Evolutionary conservation across 2,329 filamentous ascomycete genomes (phyloP).

Genomic region (Aspergillus brasiliensis): DNA sequence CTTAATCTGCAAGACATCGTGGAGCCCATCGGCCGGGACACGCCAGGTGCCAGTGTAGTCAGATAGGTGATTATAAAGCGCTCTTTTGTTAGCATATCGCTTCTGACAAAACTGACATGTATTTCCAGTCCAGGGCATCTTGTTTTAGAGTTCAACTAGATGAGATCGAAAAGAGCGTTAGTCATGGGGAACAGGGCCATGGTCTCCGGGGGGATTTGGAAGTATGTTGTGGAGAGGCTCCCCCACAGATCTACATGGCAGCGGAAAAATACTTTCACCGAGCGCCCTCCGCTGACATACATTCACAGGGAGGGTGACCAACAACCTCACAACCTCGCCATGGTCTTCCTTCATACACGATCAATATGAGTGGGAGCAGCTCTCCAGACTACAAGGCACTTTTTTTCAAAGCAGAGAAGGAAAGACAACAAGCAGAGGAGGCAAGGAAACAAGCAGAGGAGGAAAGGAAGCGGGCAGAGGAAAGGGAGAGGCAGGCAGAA

Average conservation of each 20-base stretch:
- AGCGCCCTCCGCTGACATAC: no score
- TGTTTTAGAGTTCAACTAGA: no score
- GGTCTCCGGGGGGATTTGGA: no score
- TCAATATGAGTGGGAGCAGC: conserved; percentile 10
- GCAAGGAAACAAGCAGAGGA: conserved; percentile 1
- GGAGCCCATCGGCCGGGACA: conserved; percentile 19
- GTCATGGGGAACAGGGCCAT: no score
- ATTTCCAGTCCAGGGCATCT: conserved; percentile 8
- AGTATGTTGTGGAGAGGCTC: no score
- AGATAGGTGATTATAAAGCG: conserved; percentile 10
- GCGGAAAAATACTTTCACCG: no score
- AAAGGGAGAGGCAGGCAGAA: not conserved
- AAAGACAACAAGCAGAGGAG: conserved; percentile 3
- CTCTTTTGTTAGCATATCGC: conserved; percentile 14
- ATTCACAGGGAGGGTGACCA: no score
- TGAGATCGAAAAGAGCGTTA: no score
- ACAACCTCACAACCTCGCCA: not conserved
- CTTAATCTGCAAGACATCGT: conserved; percentile 20
- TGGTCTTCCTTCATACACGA: not conserved
- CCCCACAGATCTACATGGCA: no score
- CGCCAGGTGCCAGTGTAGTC: conserved; percentile 13
- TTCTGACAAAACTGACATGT: conserved; percentile 19
- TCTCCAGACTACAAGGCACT: conserved; percentile 13
- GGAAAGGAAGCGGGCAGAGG: not conserved
- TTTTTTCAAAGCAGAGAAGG: conserved; percentile 7